A percentile compares a stretch with the other conserved stretches of the same genome.
These are phyloP conservation scores for Backusella australiensis DNA, from an alignment of 192 early-diverging fungal genomes.

Conservation along the genomic window DNA sequence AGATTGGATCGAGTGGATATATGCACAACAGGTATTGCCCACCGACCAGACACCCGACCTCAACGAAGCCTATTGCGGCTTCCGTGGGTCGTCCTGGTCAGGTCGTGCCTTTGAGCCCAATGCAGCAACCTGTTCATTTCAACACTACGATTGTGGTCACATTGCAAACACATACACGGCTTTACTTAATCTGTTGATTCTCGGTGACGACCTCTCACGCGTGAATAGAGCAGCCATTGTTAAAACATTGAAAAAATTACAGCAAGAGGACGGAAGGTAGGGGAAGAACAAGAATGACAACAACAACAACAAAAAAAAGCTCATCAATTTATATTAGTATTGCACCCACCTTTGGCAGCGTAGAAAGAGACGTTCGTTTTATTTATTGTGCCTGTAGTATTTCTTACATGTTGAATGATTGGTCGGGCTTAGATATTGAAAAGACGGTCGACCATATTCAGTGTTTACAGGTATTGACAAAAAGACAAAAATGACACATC, in stretches of 20 bases:
- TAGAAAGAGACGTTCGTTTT: slow-evolving; percentile 89
- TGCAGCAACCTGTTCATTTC: slow-evolving; percentile 21
- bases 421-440: slow-evolving; percentile 76
- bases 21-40: slow-evolving; percentile 84
- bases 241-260: slow-evolving; percentile 56
- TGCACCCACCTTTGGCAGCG: slow-evolving; percentile 60
- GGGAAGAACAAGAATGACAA: slow-evolving; percentile 5
- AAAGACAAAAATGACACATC: slow-evolving; percentile 19
- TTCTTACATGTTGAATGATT: slow-evolving; percentile 83
- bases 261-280: slow-evolving; percentile 76
- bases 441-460: slow-evolving; percentile 59
- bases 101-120: slow-evolving; percentile 52
- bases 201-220: slow-evolving; percentile 87
- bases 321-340: slow-evolving; percentile 47
- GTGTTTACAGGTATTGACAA: slow-evolving; percentile 45
- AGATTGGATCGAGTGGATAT: slow-evolving; percentile 94
- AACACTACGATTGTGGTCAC: slow-evolving; percentile 56
- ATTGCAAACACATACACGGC: slow-evolving; percentile 91
- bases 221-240: slow-evolving; percentile 75
- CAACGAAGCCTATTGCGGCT: slow-evolving; percentile 56
- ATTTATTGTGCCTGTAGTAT: slow-evolving; percentile 88
- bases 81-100: slow-evolving; percentile 67
- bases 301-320: too few species aligned
- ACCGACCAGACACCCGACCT: slow-evolving; percentile 19
- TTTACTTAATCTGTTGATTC: slow-evolving; percentile 68